phyloP scores from a whole-genome alignment of 208 protist species.

The Herpetomonas samuelpessoai region DNA sequence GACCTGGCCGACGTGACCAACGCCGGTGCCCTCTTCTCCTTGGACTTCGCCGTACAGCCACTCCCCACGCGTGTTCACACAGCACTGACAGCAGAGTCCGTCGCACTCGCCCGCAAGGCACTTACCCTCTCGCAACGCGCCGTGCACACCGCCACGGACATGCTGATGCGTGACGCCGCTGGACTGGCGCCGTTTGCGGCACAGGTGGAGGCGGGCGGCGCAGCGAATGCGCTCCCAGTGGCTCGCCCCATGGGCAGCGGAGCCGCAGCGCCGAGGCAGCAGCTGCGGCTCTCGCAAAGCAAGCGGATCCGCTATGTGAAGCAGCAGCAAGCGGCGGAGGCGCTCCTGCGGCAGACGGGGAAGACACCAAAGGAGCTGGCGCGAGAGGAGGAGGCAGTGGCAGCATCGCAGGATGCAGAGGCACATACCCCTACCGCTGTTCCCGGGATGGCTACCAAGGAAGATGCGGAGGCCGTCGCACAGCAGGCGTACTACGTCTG shows the following conservation, averaged over 20 bases:
- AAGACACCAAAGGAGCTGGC: no score
- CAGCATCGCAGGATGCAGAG: no score
- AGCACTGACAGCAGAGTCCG: conserved; percentile 11
- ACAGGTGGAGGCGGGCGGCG: background rate
- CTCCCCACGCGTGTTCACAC: conserved; percentile 40
- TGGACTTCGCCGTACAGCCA: conserved; percentile 23
- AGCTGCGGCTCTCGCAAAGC: background rate
- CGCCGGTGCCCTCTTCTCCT: conserved; percentile 44
- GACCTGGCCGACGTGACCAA: conserved; percentile 45
- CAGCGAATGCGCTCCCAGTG: background rate
- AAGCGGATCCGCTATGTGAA: background rate
- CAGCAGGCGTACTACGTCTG: conserved; percentile 25
- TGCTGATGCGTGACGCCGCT: conserved; percentile 2
- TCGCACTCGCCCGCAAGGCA: conserved; percentile 11
- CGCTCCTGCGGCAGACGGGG: no score
- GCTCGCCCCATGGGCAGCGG: no score
- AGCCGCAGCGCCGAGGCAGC: background rate
- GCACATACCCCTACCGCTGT: background rate
- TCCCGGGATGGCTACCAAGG: background rate
- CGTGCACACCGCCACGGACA: conserved; percentile 2
- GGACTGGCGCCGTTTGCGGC: background rate
- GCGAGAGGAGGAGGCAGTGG: no score
- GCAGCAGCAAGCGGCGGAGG: background rate
- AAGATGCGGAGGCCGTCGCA: conserved; percentile 13
- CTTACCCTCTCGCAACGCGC: conserved; percentile 16